Base-by-base conservation (phyloP, 139 green algal species). In the Chlorella sp. region DNA sequence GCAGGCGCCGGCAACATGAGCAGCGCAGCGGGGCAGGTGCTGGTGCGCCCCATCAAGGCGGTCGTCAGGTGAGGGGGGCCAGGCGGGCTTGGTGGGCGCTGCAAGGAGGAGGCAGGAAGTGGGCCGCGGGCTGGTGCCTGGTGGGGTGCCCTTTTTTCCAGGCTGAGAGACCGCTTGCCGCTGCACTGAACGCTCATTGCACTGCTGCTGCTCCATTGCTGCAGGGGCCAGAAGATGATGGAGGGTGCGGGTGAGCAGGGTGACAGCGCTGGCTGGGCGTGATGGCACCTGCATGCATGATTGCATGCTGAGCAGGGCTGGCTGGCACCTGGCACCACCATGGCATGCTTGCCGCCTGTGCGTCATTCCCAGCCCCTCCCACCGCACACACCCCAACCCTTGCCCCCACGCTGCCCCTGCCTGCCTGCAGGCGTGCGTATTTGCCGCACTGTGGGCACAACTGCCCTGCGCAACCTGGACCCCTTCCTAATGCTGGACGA, bases 401-500 rank as follows among this genome's bases (percentile, higher is more conserved):
- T 11, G 8, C 46, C 46, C 8, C 68, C 34, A 41, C 60, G 72
- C 64, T 69, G 24, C 26, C 2, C 68, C 26, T 7, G 8, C 14
- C 54, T 56, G 75, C 93, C 93, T 1, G 95, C 93, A 24, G 95
- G 95, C 1, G 95, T 98, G 17, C 86, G 82, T 6, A 95, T 98
- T 67, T 93, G 87, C 81, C 80, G 95, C 16, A 98, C 95, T 30
- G 83, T 98, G 44, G 95, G 95, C 69, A 96, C 91, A 1, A 19
- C 38, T 4, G 72, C 38, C 20, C 86, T 97, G 48, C 88, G 89
- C 34, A 96, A 96, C 82, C 85, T 98, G 44, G 95, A 98, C 74
- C 95, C 95, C 11, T 98, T 94, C 90, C 88, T 98, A 9, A 92
- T 93, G 87, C 83, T 93, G 72, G 94, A 97, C 62, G 94, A 97